Percentiles rank a stretch among this genome's conserved stretches.
These are phyloP conservation scores for Trametes maxima DNA, from an alignment of 768 basidiomycete species.

Conservation along the genomic window DNA sequence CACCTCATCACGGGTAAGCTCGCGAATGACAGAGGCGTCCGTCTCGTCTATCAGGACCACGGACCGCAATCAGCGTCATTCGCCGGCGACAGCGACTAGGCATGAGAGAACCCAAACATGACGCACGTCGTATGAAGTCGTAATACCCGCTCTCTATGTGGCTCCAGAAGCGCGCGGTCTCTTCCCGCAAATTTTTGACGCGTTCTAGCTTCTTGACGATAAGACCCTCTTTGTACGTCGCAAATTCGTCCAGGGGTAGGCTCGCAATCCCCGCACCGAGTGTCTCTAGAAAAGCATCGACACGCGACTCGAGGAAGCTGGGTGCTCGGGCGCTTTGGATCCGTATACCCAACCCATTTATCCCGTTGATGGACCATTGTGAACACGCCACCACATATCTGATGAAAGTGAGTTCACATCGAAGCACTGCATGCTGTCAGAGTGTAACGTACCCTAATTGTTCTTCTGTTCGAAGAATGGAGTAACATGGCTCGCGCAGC, in stretches of 20 bases:
- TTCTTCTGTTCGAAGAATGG: slow-evolving; percentile 53
- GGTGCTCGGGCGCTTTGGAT: slow-evolving; percentile 31
- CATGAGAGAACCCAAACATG: neutral
- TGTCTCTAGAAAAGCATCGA: slow-evolving; percentile 27
- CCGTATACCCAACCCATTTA: slow-evolving; percentile 28
- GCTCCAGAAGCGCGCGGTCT: slow-evolving; percentile 29
- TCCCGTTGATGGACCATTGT: slow-evolving; percentile 20
- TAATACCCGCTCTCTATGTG: slow-evolving; percentile 27
- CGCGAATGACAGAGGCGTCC: slow-evolving; percentile 22
- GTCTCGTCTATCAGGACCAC: slow-evolving; percentile 22
- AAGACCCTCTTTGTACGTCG: slow-evolving; percentile 27
- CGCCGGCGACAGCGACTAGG: neutral
- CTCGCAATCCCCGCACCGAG: slow-evolving; percentile 21
- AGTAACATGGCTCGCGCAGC: slow-evolving; percentile 49
- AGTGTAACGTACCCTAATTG: slow-evolving; percentile 45
- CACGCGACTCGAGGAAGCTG: slow-evolving; percentile 29
- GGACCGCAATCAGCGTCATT: neutral
- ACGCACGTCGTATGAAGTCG: slow-evolving; percentile 32
- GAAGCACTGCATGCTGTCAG: too few relatives aligned
- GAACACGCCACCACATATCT: slow-evolving; percentile 29
- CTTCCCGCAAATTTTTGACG: slow-evolving; percentile 30
- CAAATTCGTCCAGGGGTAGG: slow-evolving; percentile 19
- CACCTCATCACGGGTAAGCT: slow-evolving; percentile 22
- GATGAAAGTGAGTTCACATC: neutral
- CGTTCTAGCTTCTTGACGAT: slow-evolving; percentile 28